Evolutionary conservation across 495 filamentous ascomycete species (phyloP).

Genomic region (Aspergillus sparsus): DNA sequence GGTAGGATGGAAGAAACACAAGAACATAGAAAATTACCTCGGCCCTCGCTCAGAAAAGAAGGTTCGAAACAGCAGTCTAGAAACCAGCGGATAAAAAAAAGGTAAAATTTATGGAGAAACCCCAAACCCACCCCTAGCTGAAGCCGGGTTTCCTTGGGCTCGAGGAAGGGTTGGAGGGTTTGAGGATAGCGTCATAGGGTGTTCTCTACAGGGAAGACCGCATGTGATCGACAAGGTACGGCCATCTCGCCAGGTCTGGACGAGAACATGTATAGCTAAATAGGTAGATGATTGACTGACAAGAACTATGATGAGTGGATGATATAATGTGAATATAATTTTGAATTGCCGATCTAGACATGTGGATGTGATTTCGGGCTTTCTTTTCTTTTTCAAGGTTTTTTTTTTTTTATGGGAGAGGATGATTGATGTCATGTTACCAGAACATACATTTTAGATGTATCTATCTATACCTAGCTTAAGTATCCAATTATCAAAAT

Average conservation of each 20-base stretch:
- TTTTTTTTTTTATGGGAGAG: neutral
- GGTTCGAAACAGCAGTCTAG: no score
- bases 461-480: constrained; percentile 2
- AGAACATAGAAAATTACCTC: no score
- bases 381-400: neutral
- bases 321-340: neutral
- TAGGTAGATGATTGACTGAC: neutral
- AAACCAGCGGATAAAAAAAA: no score
- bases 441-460: neutral
- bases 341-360: neutral
- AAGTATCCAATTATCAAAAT: neutral
- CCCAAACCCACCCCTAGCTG: no score
- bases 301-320: neutral
- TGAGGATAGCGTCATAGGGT: neutral
- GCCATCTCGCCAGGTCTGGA: neutral
- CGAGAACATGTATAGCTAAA: neutral
- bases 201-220: neutral
- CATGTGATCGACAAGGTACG: constrained; percentile 10
- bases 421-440: neutral
- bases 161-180: no score
- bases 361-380: neutral
- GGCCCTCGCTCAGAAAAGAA: no score
- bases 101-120: no score
- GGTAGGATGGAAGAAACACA: no score
- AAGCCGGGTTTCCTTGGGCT: no score